phyloP scores from a whole-genome alignment of 495 filamentous ascomycete species.

The Penicillium cataractarum region DNA sequence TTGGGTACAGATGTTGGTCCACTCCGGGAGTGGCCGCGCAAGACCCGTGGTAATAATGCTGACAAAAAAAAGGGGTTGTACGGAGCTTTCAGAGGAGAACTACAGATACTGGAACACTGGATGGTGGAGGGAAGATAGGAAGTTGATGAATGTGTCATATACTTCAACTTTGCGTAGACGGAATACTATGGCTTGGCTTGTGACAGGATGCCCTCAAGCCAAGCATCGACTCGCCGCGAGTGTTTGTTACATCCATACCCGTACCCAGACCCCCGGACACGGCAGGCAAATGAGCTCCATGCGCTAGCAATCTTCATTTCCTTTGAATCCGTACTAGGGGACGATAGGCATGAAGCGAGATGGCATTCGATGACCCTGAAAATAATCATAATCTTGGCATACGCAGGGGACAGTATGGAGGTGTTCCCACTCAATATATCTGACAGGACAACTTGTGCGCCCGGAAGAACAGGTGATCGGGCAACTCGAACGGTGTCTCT shows the following conservation, averaged over 20 bases:
- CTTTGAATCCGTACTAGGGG: neutral
- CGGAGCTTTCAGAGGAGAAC: neutral
- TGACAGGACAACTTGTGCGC: neutral
- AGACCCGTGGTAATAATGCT: constrained; percentile 16
- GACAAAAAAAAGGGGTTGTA: neutral
- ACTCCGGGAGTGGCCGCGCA: constrained; percentile 27
- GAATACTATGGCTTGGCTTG: too few species aligned
- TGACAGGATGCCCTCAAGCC: neutral
- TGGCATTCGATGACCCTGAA: neutral
- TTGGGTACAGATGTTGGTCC: constrained; percentile 10
- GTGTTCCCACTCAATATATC: neutral
- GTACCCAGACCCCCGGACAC: constrained; percentile 13
- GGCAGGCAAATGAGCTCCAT: constrained; percentile 17
- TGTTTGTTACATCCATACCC: constrained; percentile 1
- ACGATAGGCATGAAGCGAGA: neutral
- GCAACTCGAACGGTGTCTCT: neutral
- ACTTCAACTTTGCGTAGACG: neutral
- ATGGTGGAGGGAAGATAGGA: neutral
- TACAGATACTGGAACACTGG: neutral
- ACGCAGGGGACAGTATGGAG: neutral
- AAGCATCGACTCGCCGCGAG: neutral
- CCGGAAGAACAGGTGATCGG: neutral
- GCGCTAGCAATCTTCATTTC: constrained; percentile 19
- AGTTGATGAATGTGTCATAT: neutral
- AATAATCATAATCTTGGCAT: neutral